phyloP scores from a whole-genome alignment of 1,284 basidiomycete genomes.

The Ceratobasidium sp. region DNA sequence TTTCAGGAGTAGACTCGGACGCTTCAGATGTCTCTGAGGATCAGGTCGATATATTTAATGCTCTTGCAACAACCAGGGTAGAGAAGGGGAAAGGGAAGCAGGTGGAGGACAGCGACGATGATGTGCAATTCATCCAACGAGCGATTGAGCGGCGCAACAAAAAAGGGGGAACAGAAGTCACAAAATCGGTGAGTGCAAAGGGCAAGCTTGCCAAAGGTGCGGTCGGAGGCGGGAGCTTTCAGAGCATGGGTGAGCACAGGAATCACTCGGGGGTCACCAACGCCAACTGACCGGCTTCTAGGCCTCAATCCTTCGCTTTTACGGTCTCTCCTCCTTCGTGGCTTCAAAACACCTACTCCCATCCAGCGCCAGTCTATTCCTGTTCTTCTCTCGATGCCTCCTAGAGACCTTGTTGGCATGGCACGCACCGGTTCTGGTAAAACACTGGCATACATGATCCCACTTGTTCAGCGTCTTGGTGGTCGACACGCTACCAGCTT shows the following conservation, averaged over 20 bases:
- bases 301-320: constrained; percentile 85
- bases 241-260: constrained; percentile 76
- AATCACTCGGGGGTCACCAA: background rate
- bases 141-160: constrained; percentile 70
- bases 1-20: constrained; percentile 6
- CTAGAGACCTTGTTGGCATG: constrained; percentile 97
- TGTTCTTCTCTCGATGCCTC: constrained; percentile 80
- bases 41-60: constrained; percentile 60
- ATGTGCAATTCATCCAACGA: constrained; percentile 65
- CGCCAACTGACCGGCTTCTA: constrained; percentile 50
- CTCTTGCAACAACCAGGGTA: constrained; percentile 54
- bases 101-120: constrained; percentile 58
- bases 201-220: constrained; percentile 70
- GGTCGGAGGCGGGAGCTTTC: constrained; percentile 82
- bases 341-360: constrained; percentile 94
- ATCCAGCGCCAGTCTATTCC: constrained; percentile 95
- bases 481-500: constrained; percentile 81
- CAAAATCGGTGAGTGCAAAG: constrained; percentile 64
- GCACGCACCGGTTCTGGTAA: constrained; percentile 98
- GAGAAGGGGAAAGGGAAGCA: constrained; percentile 41
- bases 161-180: constrained; percentile 73
- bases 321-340: constrained; percentile 87
- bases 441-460: constrained; percentile 95
- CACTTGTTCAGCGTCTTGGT: constrained; percentile 85
- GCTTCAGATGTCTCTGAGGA: constrained; percentile 49